Conservation (phyloP, 2,329 filamentous ascomycete species). For the Torrubiella hemipterigena region DNA sequence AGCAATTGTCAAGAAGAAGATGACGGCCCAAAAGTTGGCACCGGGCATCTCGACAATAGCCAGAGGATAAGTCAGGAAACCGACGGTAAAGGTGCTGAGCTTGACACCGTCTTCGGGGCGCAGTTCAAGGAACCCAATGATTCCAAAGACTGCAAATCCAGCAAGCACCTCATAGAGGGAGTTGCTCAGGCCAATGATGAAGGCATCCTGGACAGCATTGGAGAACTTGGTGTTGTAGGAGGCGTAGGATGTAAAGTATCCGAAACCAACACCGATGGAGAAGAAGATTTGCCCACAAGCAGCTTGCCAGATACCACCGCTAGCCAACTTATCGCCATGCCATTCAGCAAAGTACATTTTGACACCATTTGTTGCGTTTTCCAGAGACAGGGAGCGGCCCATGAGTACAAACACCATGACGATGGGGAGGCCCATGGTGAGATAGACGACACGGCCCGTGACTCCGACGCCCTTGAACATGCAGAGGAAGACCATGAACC, state of each 20-base stretch:
- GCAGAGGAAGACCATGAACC: slow-evolving; percentile 44
- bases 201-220: slow-evolving; percentile 40
- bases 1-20: slow-evolving; percentile 41
- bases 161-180: slow-evolving; percentile 37
- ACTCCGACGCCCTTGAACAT: slow-evolving; percentile 43
- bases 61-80: slow-evolving; percentile 39
- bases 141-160: slow-evolving; percentile 31
- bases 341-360: slow-evolving; percentile 23
- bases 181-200: slow-evolving; percentile 40
- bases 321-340: slow-evolving; percentile 31
- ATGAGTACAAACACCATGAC: slow-evolving; percentile 39
- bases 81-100: slow-evolving; percentile 38
- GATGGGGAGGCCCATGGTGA: slow-evolving; percentile 44
- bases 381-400: slow-evolving; percentile 34
- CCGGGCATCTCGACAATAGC: slow-evolving; percentile 42
- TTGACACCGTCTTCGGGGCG: slow-evolving; percentile 16
- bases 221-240: slow-evolving; percentile 41
- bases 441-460: slow-evolving; percentile 41
- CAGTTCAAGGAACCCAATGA: slow-evolving; percentile 30
- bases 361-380: slow-evolving; percentile 37
- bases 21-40: slow-evolving; percentile 39
- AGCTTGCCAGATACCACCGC: slow-evolving; percentile 38
- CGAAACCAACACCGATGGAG: slow-evolving; percentile 36
- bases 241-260: slow-evolving; percentile 42
- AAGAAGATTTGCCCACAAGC: slow-evolving; percentile 34